Percentiles rank a stretch among this genome's conserved stretches.
phyloP scores from a whole-genome alignment of 2,329 filamentous ascomycete species.

The Aspergillus pseudoterreus region DNA sequence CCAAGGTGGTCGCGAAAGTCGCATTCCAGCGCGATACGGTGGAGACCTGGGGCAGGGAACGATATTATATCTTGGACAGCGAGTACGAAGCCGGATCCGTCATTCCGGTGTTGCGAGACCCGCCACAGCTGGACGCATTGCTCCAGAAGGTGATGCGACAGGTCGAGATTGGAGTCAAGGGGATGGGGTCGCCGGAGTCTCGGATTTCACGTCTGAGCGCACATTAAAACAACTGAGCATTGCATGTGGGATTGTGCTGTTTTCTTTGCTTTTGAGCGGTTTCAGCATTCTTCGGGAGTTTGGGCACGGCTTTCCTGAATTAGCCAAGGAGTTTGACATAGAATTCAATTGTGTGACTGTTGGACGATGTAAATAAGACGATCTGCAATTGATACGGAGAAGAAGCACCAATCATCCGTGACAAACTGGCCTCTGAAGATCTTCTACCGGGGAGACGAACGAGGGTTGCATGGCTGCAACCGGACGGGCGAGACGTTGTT shows the following conservation, averaged over 20 bases:
- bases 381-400: conserved; percentile 1
- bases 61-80: conserved; percentile 32
- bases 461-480: conserved; percentile 15
- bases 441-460: too few species aligned
- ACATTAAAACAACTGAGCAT: conserved; percentile 4
- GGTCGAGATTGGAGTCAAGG: conserved; percentile 25
- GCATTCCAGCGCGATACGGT: conserved; percentile 30
- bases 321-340: not conserved
- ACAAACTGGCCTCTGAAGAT: too few species aligned
- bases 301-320: conserved; percentile 6
- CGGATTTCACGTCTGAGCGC: conserved; percentile 19
- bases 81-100: conserved; percentile 37
- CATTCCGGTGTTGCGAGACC: conserved; percentile 26
- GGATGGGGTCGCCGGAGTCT: conserved; percentile 25
- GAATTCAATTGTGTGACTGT: not conserved
- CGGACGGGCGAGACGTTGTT: conserved; percentile 8
- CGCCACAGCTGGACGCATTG: conserved; percentile 23
- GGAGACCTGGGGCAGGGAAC: conserved; percentile 27
- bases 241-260: not conserved
- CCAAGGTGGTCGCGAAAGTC: conserved; percentile 32
- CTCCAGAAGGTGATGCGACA: conserved; percentile 29
- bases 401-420: conserved; percentile 5
- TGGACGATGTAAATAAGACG: conserved; percentile 13
- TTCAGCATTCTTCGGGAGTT: conserved; percentile 7
- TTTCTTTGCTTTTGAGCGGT: conserved; percentile 1